Evolutionary conservation across 2,329 filamentous ascomycete genomes (phyloP), one percentile per base, ranked within the genome.

Genomic region (Epichloe glyceriae): DNA sequence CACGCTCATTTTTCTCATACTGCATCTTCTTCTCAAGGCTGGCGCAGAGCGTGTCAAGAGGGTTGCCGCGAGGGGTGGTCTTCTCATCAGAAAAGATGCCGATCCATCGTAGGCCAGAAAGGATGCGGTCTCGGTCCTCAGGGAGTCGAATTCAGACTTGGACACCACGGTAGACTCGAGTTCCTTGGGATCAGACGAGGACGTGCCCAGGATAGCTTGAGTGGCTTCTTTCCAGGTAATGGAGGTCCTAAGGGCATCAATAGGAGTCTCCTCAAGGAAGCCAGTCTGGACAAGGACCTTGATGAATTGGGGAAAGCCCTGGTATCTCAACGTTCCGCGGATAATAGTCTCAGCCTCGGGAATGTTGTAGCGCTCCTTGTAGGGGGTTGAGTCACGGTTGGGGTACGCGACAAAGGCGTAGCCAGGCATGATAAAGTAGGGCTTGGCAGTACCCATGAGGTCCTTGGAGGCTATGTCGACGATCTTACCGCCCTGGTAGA

Each of bases 321-420:
- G 76, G 74, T 93, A 97, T 58, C 91, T 77, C 37, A 96, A 78
- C 33, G 89, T 94, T 55, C 68, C 87, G 48, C 88, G 79, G 65
- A 95, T 75, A 61, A 96, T 80, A 48, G 87, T 95, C 69, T 95
- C 86, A 14, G 88, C 88, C 73, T 97, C 91, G 48, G 90, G 89
- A 63, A 96, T 96, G 69, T 80, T 71, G 78, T 96, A 96, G 55
- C 87, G 82, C 75, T 95, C 84, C 64, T 82, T 83, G 80, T 93
- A 97, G 8, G 79, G 76, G 15, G 87, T 93, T 19, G 83, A 90
- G 71, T 97, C 90, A 60, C 90, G 78, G 80, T 97, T 97, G 52
- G 86, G 86, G 72, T 97, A 97, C 41, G 85, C 88, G 58, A 96
- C 89, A 61, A 95, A 91, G 48, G 85, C 83, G 67, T 83, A 96